Evolutionary conservation across 441 rosid species (phyloP).

Genomic region (Eutrema salsugineum): DNA sequence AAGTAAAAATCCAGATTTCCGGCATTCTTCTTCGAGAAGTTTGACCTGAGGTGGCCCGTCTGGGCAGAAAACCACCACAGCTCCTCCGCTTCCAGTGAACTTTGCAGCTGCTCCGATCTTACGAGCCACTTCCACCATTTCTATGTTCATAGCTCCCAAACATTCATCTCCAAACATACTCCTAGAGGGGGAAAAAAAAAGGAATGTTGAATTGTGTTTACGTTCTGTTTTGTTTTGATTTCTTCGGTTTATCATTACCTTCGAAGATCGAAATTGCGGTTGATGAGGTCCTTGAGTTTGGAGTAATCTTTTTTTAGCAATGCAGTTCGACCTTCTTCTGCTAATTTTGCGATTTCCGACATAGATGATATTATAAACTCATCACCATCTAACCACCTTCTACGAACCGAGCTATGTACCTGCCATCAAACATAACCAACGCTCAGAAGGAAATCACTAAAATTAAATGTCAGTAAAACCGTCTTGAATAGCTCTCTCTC

Average conservation of each 20-base stretch:
- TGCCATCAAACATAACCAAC: conserved; percentile 28
- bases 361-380: conserved; percentile 58
- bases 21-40: conserved; percentile 63
- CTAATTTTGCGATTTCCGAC: conserved; percentile 57
- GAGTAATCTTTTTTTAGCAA: conserved; percentile 52
- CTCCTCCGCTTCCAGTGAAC: conserved; percentile 92
- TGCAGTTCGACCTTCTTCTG: conserved; percentile 53
- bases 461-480: neutral
- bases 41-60: conserved; percentile 52
- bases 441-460: neutral
- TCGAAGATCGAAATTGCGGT: conserved; percentile 66
- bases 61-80: conserved; percentile 72
- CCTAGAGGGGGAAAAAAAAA: conserved; percentile 25
- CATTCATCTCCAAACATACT: conserved; percentile 72
- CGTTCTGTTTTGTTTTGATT: neutral
- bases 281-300: conserved; percentile 63
- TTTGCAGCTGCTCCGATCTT: conserved; percentile 76
- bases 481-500: neutral
- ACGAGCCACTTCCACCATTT: conserved; percentile 85
- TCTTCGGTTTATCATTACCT: conserved; percentile 33
- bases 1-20: conserved; percentile 53
- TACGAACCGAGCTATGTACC: conserved; percentile 73
- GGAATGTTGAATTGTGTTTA: neutral
- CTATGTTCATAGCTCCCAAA: conserved; percentile 63
- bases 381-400: conserved; percentile 82